Base-by-base conservation (phyloP, 2,329 filamentous ascomycete genomes). In the Trichoderma sp. region DNA sequence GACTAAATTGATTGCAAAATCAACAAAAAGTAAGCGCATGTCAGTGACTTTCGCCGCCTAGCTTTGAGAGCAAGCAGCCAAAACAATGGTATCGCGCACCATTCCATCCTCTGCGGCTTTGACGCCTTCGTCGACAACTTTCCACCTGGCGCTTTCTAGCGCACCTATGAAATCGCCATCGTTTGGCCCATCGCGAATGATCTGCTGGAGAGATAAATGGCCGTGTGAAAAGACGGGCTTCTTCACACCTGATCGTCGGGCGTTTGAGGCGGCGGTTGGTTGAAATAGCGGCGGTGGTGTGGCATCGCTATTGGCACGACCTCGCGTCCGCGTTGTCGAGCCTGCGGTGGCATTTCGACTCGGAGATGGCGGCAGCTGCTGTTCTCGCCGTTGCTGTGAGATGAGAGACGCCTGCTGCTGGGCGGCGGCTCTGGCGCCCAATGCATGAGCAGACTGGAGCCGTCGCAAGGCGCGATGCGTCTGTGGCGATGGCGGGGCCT, bases 81-180 rank as follows among this genome's bases (percentile, higher is more conserved):
- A 43, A 43, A 19, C 40, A 56, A 13, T 24, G 4, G 21, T 3
- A 21, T 49, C 13, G 56, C 76, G 83, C 79, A 93, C 91, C 91
- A 94, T 94, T 84, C 92, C 92, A 79, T 95, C 92, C 73, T 85
- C 87, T 76, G 93, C 92, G 74, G 89, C 89, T 76, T 91, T 92
- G 77, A 94, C 88, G 71, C 92, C 92, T 75, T 92, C 88, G 72
- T 91, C 88, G 64, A 94, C 81, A 62, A 95, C 90, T 75, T 91
- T 91, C 80, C 90, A 88, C 61, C 92, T 87, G 74, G 91, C 83
- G 74, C 90, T 91, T 75, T 92, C 89, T 62, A 95, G 81, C 10
- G 89, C 89, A 21, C 87, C 86, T 29, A 84, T 77, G 29, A 91
- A 83, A 77, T 96, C 89, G 24, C 89, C 91, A 72, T 89, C 86